Percentiles rank a stretch among this genome's conserved stretches.
Conservation (phyloP, 2,329 filamentous ascomycete genomes). For the Trichoderma harzianum region DNA sequence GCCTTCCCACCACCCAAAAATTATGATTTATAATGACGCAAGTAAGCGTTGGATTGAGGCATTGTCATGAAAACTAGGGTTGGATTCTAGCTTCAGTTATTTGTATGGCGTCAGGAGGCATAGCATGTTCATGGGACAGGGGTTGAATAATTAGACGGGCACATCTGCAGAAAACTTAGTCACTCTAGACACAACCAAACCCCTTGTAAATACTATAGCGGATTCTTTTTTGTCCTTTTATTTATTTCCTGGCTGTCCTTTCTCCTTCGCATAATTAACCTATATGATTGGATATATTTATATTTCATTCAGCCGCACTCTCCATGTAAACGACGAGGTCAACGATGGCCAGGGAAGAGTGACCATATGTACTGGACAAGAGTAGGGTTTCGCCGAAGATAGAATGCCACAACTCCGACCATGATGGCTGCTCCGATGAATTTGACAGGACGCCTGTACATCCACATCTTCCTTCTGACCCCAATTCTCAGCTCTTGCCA, state of each 20-base stretch:
- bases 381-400: constrained; percentile 52
- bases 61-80: not conserved
- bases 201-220: not conserved
- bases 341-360: constrained; percentile 24
- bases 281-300: not conserved
- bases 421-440: constrained; percentile 62
- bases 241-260: not conserved
- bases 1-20: not conserved
- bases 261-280: not conserved
- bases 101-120: constrained; percentile 9
- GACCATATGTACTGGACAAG: constrained; percentile 28
- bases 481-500: constrained; percentile 52
- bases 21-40: not conserved
- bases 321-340: not conserved
- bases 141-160: constrained; percentile 16
- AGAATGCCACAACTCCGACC: constrained; percentile 66
- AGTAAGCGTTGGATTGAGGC: not conserved
- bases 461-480: constrained; percentile 46
- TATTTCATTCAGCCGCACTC: too few relatives aligned
- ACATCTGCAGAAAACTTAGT: not conserved
- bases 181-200: not conserved
- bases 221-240: not conserved
- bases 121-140: not conserved
- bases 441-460: constrained; percentile 62
- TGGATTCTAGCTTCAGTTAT: not conserved